Percentiles rank a stretch among this genome's conserved stretches.
These are phyloP conservation scores for Spatholobus suberectus DNA, from an alignment of 306 rosid species.

Conservation along the genomic window DNA sequence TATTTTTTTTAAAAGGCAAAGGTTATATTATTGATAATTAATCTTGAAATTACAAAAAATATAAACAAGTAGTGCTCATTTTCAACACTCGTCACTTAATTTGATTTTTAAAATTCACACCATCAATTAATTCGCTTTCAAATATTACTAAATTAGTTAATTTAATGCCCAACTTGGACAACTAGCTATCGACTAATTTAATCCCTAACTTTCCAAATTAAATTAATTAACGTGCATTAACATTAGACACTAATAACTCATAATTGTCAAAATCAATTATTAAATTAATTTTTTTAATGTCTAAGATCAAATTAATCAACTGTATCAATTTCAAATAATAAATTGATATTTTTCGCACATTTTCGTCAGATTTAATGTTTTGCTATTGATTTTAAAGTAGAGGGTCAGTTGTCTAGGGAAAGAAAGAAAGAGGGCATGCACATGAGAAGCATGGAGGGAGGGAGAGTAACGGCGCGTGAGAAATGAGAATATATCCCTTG, in stretches of 20 bases:
- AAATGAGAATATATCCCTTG: conserved; percentile 80
- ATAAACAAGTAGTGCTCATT: not conserved
- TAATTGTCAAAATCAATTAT: not conserved
- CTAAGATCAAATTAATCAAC: not conserved
- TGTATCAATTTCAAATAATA: not conserved
- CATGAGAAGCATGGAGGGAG: conserved; percentile 30
- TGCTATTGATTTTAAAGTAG: not conserved
- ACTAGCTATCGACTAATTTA: too few species aligned
- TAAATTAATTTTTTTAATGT: not conserved
- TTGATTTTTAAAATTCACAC: not conserved
- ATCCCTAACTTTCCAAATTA: not conserved
- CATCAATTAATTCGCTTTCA: not conserved
- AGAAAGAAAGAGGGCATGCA: not conserved
- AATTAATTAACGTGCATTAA: not conserved
- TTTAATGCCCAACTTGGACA: too few species aligned
- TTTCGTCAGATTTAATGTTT: not conserved
- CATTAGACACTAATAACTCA: not conserved
- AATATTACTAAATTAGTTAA: too few species aligned
- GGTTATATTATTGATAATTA: too few species aligned
- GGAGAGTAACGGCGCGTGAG: conserved; percentile 12
- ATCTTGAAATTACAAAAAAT: not conserved
- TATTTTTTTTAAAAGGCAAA: too few species aligned
- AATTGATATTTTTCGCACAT: not conserved
- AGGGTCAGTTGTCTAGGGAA: not conserved
- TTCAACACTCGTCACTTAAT: not conserved